Conservation (phyloP, 352 stramenopile genomes). For the Aphanomyces cochlioides region DNA sequence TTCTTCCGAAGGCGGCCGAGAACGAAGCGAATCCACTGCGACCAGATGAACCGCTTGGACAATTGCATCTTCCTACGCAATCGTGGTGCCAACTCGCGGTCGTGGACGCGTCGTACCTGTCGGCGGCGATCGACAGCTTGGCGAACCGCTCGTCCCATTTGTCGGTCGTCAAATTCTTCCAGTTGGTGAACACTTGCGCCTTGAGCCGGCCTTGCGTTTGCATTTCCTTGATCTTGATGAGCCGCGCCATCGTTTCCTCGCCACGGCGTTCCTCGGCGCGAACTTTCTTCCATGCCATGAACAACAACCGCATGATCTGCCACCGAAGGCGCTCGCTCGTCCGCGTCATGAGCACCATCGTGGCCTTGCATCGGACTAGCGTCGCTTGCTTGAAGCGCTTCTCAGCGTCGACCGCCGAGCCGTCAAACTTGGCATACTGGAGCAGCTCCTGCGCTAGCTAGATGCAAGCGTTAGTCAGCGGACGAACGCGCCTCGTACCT, state of each 20-base stretch:
- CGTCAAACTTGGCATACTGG: slow-evolving; percentile 76
- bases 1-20: slow-evolving; percentile 11
- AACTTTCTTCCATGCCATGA: slow-evolving; percentile 66
- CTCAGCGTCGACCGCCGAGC: slow-evolving; percentile 66
- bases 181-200: slow-evolving; percentile 51
- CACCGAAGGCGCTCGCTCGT: slow-evolving; percentile 51
- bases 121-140: slow-evolving; percentile 53
- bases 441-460: slow-evolving; percentile 68
- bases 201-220: slow-evolving; percentile 47
- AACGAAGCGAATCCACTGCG: slow-evolving; percentile 7
- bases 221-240: slow-evolving; percentile 66
- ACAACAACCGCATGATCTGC: slow-evolving; percentile 75
- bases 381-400: slow-evolving; percentile 72
- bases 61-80: slow-evolving; percentile 3
- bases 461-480: not conserved
- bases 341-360: slow-evolving; percentile 81
- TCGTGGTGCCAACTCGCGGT: no score
- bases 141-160: slow-evolving; percentile 58
- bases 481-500: slow-evolving; percentile 35
- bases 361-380: slow-evolving; percentile 63
- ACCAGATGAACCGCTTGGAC: slow-evolving; percentile 13
- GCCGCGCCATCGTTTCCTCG: slow-evolving; percentile 50
- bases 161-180: slow-evolving; percentile 50
- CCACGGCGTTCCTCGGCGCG: slow-evolving; percentile 47
- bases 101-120: slow-evolving; percentile 32